phyloP scores from a whole-genome alignment of 768 basidiomycete species.

The Pleurotus platypus region DNA sequence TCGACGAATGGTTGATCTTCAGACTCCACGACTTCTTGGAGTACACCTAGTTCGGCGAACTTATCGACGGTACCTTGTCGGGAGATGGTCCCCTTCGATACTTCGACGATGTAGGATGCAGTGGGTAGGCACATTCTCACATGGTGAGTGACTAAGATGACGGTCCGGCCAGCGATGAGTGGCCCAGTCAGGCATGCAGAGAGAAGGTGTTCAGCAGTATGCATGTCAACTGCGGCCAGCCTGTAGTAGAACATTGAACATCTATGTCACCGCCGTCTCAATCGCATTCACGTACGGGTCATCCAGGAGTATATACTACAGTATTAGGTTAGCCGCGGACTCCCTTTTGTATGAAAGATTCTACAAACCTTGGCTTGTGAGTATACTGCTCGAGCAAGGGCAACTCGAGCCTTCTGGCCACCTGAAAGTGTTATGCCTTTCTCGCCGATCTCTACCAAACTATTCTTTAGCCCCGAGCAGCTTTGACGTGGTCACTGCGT shows the following conservation, averaged over 20 bases:
- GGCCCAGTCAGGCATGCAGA: conserved; percentile 58
- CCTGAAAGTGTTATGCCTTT: conserved; percentile 76
- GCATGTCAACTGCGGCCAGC: conserved; percentile 73
- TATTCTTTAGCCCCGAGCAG: neutral
- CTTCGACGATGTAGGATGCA: conserved; percentile 65
- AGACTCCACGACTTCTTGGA: conserved; percentile 41
- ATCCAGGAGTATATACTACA: conserved; percentile 59
- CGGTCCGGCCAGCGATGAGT: conserved; percentile 61
- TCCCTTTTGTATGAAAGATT: too few species aligned
- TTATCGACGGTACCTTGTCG: conserved; percentile 50
- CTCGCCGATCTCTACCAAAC: conserved; percentile 64
- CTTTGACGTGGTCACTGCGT: neutral
- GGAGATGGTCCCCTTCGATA: conserved; percentile 44
- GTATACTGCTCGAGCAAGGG: conserved; percentile 78
- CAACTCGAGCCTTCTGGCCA: conserved; percentile 70
- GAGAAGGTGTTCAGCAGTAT: conserved; percentile 71
- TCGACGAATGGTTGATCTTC: conserved; percentile 39
- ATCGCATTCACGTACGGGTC: conserved; percentile 56
- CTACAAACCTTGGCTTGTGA: conserved; percentile 52
- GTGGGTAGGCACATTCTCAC: conserved; percentile 67
- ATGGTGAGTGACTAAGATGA: conserved; percentile 84
- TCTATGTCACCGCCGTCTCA: neutral
- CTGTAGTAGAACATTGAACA: conserved; percentile 26
- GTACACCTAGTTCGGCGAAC: conserved; percentile 36
- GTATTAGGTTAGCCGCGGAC: too few species aligned